phyloP scores from a whole-genome alignment of 176 grass and related monocot genomes.

The Cenchrus americanus region DNA sequence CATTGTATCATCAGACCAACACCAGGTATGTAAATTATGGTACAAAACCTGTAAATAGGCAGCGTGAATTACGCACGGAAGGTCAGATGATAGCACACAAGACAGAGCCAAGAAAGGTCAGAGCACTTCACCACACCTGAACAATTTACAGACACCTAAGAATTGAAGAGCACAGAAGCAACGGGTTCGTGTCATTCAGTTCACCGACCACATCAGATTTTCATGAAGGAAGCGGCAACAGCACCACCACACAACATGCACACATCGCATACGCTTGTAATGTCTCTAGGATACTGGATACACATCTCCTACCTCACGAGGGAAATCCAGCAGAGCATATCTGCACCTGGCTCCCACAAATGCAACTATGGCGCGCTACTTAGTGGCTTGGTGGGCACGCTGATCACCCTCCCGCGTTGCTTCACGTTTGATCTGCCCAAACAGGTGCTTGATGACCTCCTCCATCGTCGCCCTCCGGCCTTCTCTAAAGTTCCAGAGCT shows the following conservation, averaged over 20 bases:
- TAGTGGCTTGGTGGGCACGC: neutral
- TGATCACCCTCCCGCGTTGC: no score
- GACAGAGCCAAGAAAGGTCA: neutral
- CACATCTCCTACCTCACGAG: neutral
- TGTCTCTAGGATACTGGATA: neutral
- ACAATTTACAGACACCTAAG: neutral
- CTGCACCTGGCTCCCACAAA: neutral
- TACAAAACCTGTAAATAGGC: no score
- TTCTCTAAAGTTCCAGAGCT: conserved; percentile 32
- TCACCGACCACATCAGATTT: neutral
- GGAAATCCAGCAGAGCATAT: no score
- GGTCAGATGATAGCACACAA: no score
- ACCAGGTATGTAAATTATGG: no score
- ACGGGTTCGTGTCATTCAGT: conserved; percentile 2
- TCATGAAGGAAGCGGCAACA: neutral
- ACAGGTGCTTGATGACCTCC: neutral
- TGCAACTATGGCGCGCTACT: neutral
- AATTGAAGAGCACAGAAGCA: neutral
- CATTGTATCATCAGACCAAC: neutral
- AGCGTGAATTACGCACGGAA: neutral
- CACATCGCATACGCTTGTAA: neutral
- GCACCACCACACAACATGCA: no score
- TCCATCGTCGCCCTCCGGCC: neutral
- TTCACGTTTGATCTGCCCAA: conserved; percentile 26
- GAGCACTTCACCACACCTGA: conserved; percentile 15